Evolutionary conservation across 1,139 yeast genomes (phyloP), one percentile per base, ranked within the genome.

Genomic region (Zygoascus sp.): DNA sequence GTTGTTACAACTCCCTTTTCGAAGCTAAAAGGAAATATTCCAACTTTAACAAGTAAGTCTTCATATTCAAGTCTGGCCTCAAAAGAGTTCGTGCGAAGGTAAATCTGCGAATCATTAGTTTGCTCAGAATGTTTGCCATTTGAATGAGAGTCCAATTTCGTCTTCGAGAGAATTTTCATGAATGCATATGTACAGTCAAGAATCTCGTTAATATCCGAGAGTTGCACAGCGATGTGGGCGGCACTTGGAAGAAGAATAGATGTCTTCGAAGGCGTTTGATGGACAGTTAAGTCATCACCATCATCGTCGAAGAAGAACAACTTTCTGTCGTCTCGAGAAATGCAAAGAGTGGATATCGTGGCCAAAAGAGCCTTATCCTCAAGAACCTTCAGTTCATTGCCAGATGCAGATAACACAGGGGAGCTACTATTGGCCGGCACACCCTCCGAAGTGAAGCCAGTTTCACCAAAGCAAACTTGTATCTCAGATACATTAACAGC

Each of bases 161-260:
- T n/a, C n/a, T n/a, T n/a, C n/a, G n/a, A n/a, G n/a, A n/a, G n/a
- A n/a, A n/a, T n/a, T n/a, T n/a, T n/a, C n/a, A 11, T 23, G 23
- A 28, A 36, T 7, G 47, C 43, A 22, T 38, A 38, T 13, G 47
- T 13, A 11, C 45, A 32, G 5, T 49, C 50, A 10, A 47, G 27
- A 7, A 58, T 30, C 13, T 41, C 45, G 9, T 46, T 42, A 2
- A 58, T 21, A 38, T 52, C 54, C 15, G 50, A 51, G 2, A 48
- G 10, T 15, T 42, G 28, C 11, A 58, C 23, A 5, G 42, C 36
- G 8, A 57, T 27, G 3, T 32, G 35, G 5, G 51, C 53, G 7
- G 54, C 30, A 37, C 53, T 55, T 4, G 62, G 61, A 8, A 58
- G 40, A 34, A 59, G 40, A 5, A 55, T 35, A n/a, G 47, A 49